Base-by-base conservation (phyloP, 371 early-diverging fungal genomes). In the Haplosporangium sp. region DNA sequence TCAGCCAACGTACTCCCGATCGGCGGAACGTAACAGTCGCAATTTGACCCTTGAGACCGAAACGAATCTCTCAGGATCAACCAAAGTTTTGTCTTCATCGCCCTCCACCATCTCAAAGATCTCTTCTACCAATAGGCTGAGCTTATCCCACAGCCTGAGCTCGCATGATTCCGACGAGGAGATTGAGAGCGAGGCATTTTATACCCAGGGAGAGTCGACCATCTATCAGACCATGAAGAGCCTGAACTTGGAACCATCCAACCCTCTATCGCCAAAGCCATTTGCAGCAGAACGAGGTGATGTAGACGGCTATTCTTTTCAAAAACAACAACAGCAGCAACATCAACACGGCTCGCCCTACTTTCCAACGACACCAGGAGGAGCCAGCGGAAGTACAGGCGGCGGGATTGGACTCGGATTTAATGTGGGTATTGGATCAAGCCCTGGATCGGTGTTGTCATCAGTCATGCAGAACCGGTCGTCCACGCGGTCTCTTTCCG, bases 181-280 rank as follows among this genome's bases (percentile, higher is more conserved):
- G 3, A 79, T 79, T 54, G 80, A 79, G 42, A 79, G 80, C 41
- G 73, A 79, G 48, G 80, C 73, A 23, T 73, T 79, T 55, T 69
- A 79, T 73, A 79, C 80, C 73, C 80, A 79, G 45, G 80, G 80
- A 29, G 73, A 73, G 9, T 73, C 80, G 18, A 79, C 80, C 6
- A 73, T 79, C 36, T 79, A 69, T 51, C 80, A 79, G 37, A 64
- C 66, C 36, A 62, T 76, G 64, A 76, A 56, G 61, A 67, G 55
- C 36, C n/a, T 76, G 55, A 54, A 51, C 11, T 53, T 76, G 10
- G 77, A 76, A 20, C 64, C 63, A 18, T 55, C 67, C 2, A 60
- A 20, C 8, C 40, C 48, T 20, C 48, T 48, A 2, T 43, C 67
- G 4, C 43, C 69, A 43, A 59, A 46, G n/a, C 45, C 51, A 29